Evolutionary conservation across 2,329 filamentous ascomycete species (phyloP), one percentile per base, ranked within the genome.

Genomic region (Xylogone sp.): DNA sequence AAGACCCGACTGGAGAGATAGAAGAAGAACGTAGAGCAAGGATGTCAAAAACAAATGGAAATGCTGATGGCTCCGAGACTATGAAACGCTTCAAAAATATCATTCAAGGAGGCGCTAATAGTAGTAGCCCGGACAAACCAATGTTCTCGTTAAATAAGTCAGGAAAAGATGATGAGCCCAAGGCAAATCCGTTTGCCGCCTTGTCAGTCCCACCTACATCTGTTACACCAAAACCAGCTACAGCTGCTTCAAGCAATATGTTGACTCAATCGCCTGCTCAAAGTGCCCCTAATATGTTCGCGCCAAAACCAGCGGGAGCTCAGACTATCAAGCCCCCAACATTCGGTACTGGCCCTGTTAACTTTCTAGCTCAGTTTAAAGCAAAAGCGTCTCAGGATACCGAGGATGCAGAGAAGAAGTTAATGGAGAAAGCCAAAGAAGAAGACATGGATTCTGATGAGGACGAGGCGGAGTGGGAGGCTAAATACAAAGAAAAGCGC

Each of bases 371-470:
- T 13, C 62, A 63, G 45, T 63, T 65, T 49, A 55, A 48, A 4
- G 34, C 54, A 49, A 48, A 60, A 45, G 54, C 55, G 7, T 39
- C 49, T 12, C 51, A 57, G n/a, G 53, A 59, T 43, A 52, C 52
- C 19, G 49, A 61, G 50, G 53, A 59, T 13, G 52, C 47, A 2
- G 62, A 65, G 22, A 42, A 61, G 20, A 49, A 58, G 19, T 47
- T 52, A 4, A 56, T 66, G 55, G 51, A 64, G 50, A 61, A 59
- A 34, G 61, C 58, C 3, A 63, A 57, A 46, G 60, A 58, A 20
- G 60, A 62, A 18, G 64, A 67, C 13, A 56, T 57, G 42, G 65
- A 67, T 46, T 64, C 62, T 2, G 64, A 67, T 20, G 64, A 66
- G 7, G 59, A 60, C 44, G 56, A 58, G 42, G 57, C 51, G 24